Percentiles rank a stretch among this genome's conserved stretches.
phyloP scores from a whole-genome alignment of 192 early-diverging fungal genomes.

The Haplosporangium gracile region DNA sequence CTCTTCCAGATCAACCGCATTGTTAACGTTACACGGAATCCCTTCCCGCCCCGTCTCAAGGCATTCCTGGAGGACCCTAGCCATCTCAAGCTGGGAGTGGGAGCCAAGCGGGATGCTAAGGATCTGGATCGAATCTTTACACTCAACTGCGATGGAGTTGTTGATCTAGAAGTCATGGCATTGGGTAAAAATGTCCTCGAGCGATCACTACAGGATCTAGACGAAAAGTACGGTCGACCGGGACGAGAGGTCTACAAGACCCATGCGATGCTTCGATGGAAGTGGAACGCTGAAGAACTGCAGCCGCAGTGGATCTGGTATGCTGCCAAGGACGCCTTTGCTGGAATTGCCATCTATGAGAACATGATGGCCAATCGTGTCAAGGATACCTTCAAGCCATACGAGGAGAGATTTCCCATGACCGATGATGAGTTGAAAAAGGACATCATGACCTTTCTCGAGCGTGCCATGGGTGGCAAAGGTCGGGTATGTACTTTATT shows the following conservation, averaged over 20 bases:
- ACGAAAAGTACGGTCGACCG: conserved; percentile 53
- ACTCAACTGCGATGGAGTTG: conserved; percentile 33
- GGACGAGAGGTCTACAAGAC: conserved; percentile 57
- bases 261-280: conserved; percentile 49
- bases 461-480: neutral
- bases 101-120: conserved; percentile 31
- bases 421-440: conserved; percentile 22
- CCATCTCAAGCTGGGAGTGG: conserved; percentile 52
- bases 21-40: neutral
- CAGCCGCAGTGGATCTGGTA: conserved; percentile 45
- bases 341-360: conserved; percentile 49
- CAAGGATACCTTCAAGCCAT: conserved; percentile 13
- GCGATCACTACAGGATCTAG: conserved; percentile 46
- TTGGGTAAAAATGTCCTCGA: conserved; percentile 19
- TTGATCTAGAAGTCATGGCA: conserved; percentile 53
- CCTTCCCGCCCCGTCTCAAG: conserved; percentile 49
- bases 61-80: conserved; percentile 42
- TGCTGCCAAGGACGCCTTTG: conserved; percentile 59
- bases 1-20: conserved; percentile 59
- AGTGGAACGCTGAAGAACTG: conserved; percentile 54
- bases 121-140: conserved; percentile 29
- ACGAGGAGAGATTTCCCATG: conserved; percentile 29
- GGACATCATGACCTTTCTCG: conserved; percentile 19
- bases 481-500: neutral
- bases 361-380: conserved; percentile 34